Conservation (phyloP, 164 flowering plant species). For the Dillenia suffruticosa region DNA sequence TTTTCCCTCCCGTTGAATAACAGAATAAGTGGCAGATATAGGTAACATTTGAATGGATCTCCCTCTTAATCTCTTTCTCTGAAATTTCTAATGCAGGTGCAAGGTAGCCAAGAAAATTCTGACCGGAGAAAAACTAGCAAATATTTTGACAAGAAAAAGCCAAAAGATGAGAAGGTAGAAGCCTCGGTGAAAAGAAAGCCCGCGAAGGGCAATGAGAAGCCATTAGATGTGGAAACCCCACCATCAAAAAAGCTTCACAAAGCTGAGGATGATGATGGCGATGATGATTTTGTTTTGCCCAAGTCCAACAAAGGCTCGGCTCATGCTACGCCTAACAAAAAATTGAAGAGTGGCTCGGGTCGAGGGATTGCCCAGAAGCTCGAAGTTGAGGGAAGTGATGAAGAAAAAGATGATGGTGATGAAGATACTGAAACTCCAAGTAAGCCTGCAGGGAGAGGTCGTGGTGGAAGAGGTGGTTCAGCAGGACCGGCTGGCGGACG, state of each 20-base stretch:
- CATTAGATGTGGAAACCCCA: conserved; percentile 28
- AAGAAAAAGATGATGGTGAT: conserved; percentile 35
- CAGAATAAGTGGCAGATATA: background rate
- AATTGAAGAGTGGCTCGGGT: conserved; percentile 58
- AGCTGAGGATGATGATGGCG: conserved; percentile 44
- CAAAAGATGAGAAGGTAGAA: conserved; percentile 43
- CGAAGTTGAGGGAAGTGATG: conserved; percentile 40
- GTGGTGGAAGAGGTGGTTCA: conserved; percentile 28
- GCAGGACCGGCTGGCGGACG: conserved; percentile 32
- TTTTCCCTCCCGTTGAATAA: no score
- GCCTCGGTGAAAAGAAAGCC: conserved; percentile 49
- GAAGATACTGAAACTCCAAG: conserved; percentile 19
- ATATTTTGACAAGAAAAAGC: conserved; percentile 58
- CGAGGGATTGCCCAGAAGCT: conserved; percentile 38
- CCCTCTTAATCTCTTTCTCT: background rate
- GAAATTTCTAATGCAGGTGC: conserved; percentile 22
- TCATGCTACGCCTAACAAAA: conserved; percentile 61
- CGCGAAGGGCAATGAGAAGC: conserved; percentile 23
- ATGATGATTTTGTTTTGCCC: conserved; percentile 59
- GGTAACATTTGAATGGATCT: background rate
- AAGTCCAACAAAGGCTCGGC: conserved; percentile 27
- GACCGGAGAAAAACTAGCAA: conserved; percentile 88
- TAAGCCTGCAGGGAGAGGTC: conserved; percentile 56
- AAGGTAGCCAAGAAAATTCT: conserved; percentile 46
- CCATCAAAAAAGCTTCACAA: conserved; percentile 48